Base-by-base conservation (phyloP, 2,329 filamentous ascomycete species). In the Neonectria sp. region DNA sequence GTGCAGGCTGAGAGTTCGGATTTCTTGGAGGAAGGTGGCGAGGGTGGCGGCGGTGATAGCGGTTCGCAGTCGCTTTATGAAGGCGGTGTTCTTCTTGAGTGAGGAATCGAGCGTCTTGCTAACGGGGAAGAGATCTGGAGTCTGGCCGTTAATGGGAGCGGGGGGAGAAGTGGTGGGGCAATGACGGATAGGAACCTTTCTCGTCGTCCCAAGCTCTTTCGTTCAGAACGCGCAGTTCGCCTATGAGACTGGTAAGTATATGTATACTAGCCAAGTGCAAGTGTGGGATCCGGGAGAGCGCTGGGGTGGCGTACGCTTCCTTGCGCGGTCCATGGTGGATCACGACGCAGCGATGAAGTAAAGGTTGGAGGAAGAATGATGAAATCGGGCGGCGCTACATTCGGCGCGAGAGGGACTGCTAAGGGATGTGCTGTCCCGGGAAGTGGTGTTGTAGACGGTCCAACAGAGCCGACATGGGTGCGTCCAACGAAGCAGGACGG, bases 31-130 rank as follows among this genome's bases (percentile, higher is more conserved):
- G 82, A 98, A 97, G 66, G 94, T 96, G 72, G 89, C 86, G 61
- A 95, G 90, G 62, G 93, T 93, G 63, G 94, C 87, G 55, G 93
- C 84, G 70, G 93, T 95, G 70, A 98, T 91, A 67, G 94, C 93
- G 65, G 95, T 98, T 75, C 95, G 93, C 63, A 98, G 87, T 77
- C 95, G 94, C 83, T 97, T 98, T 79, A 98, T 98, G 81, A 98
- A 98, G 72, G 95, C 95, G 4, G 95, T 98, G 77, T 98, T 98
- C 86, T 98, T 98, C 85, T 97, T 98, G 81, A 98, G 87, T 58
- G 95, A 96, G 59, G 95, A 97, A 82, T 98, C 95, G 77, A 98
- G 91, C 33, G 93, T 92, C 78, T 89, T 88, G 80, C 90, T 91
- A 74, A 96, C 91, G 60, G 89, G 83, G 77, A 97, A 94, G 69